These are phyloP conservation scores for Phallus indusiatus DNA, from an alignment of 768 basidiomycete species.

Conservation along the genomic window DNA sequence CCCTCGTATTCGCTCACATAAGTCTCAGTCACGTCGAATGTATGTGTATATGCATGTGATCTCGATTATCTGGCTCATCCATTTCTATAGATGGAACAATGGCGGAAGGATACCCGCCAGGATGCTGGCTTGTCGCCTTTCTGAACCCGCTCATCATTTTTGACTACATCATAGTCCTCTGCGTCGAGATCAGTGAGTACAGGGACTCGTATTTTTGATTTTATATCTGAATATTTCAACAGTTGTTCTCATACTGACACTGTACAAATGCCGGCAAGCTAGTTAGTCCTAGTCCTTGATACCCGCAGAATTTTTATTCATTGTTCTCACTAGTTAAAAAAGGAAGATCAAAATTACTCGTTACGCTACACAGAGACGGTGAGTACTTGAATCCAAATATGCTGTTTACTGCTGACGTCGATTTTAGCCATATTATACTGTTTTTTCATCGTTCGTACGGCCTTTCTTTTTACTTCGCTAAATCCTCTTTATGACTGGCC, in stretches of 20 bases:
- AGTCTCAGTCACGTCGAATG: background rate
- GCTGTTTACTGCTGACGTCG: background rate
- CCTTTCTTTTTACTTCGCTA: background rate
- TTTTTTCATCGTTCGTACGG: background rate
- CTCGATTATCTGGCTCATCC: background rate
- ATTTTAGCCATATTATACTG: background rate
- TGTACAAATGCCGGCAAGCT: background rate
- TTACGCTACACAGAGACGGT: constrained; percentile 5
- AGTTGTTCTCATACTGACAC: background rate
- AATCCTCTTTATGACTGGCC: background rate
- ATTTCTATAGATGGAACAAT: background rate
- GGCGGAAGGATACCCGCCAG: background rate
- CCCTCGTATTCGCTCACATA: background rate
- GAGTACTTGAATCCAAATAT: background rate
- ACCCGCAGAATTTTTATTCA: background rate
- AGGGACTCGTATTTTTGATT: background rate
- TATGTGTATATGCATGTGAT: background rate
- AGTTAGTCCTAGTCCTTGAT: background rate
- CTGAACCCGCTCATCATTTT: background rate
- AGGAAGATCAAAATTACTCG: background rate
- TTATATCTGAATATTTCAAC: background rate
- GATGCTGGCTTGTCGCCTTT: background rate
- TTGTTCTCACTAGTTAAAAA: background rate
- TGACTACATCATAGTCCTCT: background rate
- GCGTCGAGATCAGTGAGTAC: background rate